These are phyloP conservation scores for Conoideocrella luteorostrata DNA, from an alignment of 2,329 filamentous ascomycete genomes.

Conservation along the genomic window DNA sequence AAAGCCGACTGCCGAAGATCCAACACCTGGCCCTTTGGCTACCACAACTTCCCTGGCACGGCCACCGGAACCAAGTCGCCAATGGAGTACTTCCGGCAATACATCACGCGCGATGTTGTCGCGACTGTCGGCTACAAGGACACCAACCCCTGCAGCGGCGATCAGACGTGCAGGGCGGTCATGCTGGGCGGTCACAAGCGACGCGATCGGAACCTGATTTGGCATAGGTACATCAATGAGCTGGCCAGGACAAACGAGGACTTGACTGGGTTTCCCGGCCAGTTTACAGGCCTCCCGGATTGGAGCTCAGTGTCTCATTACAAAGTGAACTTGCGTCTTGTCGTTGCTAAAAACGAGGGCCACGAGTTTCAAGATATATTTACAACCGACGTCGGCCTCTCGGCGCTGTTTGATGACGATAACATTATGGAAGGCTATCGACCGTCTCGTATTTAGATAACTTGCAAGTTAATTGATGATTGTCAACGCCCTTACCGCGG, in stretches of 20 bases:
- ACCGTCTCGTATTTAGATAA: too few relatives aligned
- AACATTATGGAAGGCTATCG: not conserved
- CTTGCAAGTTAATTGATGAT: too few relatives aligned
- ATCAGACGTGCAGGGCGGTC: not conserved
- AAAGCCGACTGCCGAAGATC: not conserved
- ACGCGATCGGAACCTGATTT: not conserved
- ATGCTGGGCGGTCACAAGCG: not conserved
- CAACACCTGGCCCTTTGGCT: not conserved
- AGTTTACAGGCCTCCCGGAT: not conserved
- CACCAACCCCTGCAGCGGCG: not conserved
- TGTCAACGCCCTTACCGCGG: too few relatives aligned
- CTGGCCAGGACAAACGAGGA: not conserved
- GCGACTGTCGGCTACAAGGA: not conserved
- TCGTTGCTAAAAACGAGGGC: not conserved
- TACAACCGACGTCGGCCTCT: not conserved
- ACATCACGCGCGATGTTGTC: not conserved
- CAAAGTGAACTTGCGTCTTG: not conserved
- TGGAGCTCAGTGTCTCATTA: not conserved
- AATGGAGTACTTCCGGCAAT: not conserved
- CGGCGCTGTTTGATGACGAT: not conserved
- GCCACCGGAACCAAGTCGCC: not conserved
- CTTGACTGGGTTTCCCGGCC: not conserved
- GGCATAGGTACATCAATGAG: not conserved
- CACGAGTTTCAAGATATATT: not conserved
- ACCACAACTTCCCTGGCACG: not conserved